Evolutionary conservation across 345 rosid species (phyloP).

Genomic region (Melaleuca quinquenervia): DNA sequence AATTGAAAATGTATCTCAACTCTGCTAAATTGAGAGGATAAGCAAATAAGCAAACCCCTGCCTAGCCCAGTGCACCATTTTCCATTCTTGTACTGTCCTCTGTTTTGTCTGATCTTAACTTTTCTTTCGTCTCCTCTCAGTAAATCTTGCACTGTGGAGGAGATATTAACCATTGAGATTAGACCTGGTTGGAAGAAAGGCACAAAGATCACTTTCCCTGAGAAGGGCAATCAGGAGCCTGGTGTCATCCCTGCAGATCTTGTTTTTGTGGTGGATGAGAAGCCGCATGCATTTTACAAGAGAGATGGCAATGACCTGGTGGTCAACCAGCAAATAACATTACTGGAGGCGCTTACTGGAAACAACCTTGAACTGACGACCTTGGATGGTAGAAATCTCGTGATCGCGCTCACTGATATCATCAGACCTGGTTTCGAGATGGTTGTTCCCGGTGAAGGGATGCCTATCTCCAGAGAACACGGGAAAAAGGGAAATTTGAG

Average conservation of each 20-base stretch:
- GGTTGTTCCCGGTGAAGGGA: slow-evolving; percentile 77
- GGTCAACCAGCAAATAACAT: slow-evolving; percentile 54
- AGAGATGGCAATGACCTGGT: slow-evolving; percentile 83
- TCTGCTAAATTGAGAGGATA: not conserved
- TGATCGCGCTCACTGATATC: slow-evolving; percentile 62
- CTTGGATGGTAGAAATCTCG: slow-evolving; percentile 63
- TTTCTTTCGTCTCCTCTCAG: slow-evolving; percentile 28
- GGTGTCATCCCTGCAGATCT: slow-evolving; percentile 73
- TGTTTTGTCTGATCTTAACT: not conserved
- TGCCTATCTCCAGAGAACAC: slow-evolving; percentile 82
- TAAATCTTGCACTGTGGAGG: slow-evolving; percentile 39
- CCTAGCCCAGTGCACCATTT: not conserved
- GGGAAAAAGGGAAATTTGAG: slow-evolving; percentile 79
- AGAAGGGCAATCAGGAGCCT: slow-evolving; percentile 84
- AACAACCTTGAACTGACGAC: slow-evolving; percentile 51
- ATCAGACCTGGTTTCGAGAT: slow-evolving; percentile 72
- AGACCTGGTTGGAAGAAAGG: slow-evolving; percentile 99
- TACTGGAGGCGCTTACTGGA: slow-evolving; percentile 88
- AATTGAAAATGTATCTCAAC: not conserved
- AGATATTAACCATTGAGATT: slow-evolving; percentile 75
- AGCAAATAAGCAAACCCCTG: not conserved
- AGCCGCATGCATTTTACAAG: slow-evolving; percentile 67
- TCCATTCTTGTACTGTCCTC: not conserved
- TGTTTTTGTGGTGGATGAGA: slow-evolving; percentile 71
- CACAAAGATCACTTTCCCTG: slow-evolving; percentile 80